Evolutionary conservation across 306 rosid genomes (phyloP).

Genomic region (Cicer pinnatifidum): DNA sequence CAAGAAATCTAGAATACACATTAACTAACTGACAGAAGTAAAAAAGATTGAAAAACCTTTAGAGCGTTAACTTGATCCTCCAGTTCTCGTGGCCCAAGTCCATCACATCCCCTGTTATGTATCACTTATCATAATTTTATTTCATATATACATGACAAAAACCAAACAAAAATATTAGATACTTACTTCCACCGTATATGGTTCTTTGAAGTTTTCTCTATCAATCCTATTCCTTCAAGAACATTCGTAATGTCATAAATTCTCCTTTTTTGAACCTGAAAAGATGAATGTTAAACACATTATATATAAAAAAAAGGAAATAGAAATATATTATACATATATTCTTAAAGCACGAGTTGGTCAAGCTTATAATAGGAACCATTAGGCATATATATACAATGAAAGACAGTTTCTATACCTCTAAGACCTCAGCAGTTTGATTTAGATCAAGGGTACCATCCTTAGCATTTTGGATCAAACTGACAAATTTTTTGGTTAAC

Average conservation of each 20-base stretch:
- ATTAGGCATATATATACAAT: neutral
- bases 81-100: constrained; percentile 47
- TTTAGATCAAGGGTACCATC: constrained; percentile 83
- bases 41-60: constrained; percentile 52
- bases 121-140: constrained; percentile 17
- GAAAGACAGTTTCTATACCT: constrained; percentile 54
- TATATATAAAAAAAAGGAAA: neutral
- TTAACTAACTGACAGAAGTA: constrained; percentile 18
- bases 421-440: constrained; percentile 63
- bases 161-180: constrained; percentile 21
- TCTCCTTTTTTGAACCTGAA: constrained; percentile 82
- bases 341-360: constrained; percentile 1
- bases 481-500: constrained; percentile 78
- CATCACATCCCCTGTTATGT: constrained; percentile 58
- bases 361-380: constrained; percentile 29
- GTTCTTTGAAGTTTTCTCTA: constrained; percentile 80
- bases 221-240: constrained; percentile 83
- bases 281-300: constrained; percentile 35
- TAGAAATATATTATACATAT: constrained; percentile 8
- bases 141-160: constrained; percentile 40
- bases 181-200: constrained; percentile 84
- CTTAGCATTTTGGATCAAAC: constrained; percentile 63
- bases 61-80: constrained; percentile 54
- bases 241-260: constrained; percentile 89
- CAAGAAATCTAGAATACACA: constrained; percentile 2